These are phyloP conservation scores for Polysphondylium violaceum DNA, from an alignment of 78 protist genomes.

Conservation along the genomic window DNA sequence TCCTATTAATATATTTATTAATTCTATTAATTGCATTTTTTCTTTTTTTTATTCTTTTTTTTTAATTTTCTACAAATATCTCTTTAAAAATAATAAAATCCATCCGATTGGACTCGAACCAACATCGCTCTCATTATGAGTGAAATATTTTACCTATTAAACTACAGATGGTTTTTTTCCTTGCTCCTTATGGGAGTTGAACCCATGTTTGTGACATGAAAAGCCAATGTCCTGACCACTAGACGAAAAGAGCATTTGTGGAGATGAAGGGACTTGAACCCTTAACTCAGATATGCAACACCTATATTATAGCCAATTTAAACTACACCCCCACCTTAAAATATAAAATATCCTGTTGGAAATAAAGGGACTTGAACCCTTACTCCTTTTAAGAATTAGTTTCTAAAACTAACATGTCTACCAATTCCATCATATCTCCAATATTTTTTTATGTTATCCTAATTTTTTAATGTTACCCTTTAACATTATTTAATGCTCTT, in stretches of 20 bases:
- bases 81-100: too few relatives aligned
- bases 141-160: conserved; percentile 15
- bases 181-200: conserved; percentile 41
- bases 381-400: background rate
- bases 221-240: conserved; percentile 54
- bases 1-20: conserved; percentile 6
- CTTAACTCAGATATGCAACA: conserved; percentile 18
- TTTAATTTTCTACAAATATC: too few relatives aligned
- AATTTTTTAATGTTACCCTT: background rate
- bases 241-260: conserved; percentile 37
- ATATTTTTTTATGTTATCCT: background rate
- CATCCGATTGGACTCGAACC: conserved; percentile 19
- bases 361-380: conserved; percentile 24
- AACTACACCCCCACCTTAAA: background rate
- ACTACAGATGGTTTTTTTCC: background rate
- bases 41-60: background rate
- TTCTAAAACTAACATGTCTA: conserved; percentile 18
- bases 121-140: background rate
- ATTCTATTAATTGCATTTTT: background rate
- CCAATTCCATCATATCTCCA: conserved; percentile 8
- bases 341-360: background rate
- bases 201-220: conserved; percentile 46
- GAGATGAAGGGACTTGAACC: conserved; percentile 21
- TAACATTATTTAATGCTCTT: conserved; percentile 6
- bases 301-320: conserved; percentile 15